Base-by-base conservation (phyloP, 2,329 filamentous ascomycete species). In the Penicillium sp. region DNA sequence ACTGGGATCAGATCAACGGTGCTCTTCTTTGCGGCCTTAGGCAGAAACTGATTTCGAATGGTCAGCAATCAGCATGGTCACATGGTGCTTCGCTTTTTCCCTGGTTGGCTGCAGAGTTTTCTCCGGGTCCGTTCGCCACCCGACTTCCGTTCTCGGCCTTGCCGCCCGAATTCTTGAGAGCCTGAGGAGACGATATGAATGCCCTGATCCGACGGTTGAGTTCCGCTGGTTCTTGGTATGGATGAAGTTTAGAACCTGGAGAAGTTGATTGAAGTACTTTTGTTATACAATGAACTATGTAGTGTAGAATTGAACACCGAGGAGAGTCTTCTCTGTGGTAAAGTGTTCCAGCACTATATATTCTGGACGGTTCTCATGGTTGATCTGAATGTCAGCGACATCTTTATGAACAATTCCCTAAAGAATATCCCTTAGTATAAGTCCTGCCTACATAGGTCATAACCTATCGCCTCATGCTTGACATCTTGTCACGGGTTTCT, bases 121-220 rank as follows among this genome's bases (percentile, higher is more conserved):
- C 30, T 24, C 22, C 26, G 28, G 47, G 47, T 12, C 13, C 9
- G 33, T 19, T 56, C 19, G 54, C 54, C 54, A 56, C 55, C 44
- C 44, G 44, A 19, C 13, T 26, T 30, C 12, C 12, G 26, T 19
- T 44, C 42, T 53, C 47, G 37, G 47, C 37, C 28, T 44, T 13
- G 37, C 56, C 56, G 56, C 7, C 7, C 15, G 37, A 37, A 28
- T 19, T n/a, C 19, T 24, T 37, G 35, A 28, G 15, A 22, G n/a
- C n/a, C n/a, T n/a, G n/a, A n/a, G 24, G 26, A 30, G 17, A 15
- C 9, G 30, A 33, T 9, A 33, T 33, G 30, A 10, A 19, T 35
- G 37, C 35, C 28, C 55, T 57, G 45, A 57, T 50, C 45, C 44
- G 17, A 50, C 2, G 4, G 10, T 38, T 15, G 44, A 33, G 55